phyloP scores from a whole-genome alignment of 352 stramenopile genomes.

The Phytophthora tubulina region DNA sequence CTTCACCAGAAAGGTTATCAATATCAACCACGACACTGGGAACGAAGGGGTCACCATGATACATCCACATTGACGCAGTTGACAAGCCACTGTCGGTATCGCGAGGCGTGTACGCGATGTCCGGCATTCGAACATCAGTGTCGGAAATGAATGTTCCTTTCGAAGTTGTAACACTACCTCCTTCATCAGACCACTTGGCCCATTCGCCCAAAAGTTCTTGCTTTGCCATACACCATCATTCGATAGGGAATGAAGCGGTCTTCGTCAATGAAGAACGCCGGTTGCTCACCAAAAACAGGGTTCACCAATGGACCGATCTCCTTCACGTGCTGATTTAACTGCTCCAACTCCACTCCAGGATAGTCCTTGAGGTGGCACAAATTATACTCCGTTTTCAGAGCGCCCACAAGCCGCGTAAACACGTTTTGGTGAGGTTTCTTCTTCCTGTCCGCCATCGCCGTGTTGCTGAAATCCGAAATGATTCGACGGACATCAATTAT shows the following conservation, averaged over 20 bases:
- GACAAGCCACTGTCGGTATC: slow-evolving; percentile 4
- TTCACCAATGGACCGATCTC: slow-evolving; percentile 26
- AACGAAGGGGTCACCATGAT: slow-evolving; percentile 30
- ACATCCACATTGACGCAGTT: slow-evolving; percentile 24
- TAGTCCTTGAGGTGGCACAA: slow-evolving; percentile 30
- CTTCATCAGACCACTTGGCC: slow-evolving; percentile 1
- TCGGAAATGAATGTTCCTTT: slow-evolving; percentile 16
- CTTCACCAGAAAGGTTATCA: slow-evolving; percentile 13
- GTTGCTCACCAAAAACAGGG: slow-evolving; percentile 34
- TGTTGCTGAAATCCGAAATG: too few species aligned
- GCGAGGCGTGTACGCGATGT: slow-evolving; percentile 9
- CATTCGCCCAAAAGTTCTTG: slow-evolving; percentile 6
- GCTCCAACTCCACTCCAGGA: slow-evolving; percentile 17
- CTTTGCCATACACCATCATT: slow-evolving; percentile 25
- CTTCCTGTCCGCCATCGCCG: slow-evolving; percentile 14
- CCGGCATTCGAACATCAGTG: slow-evolving; percentile 11
- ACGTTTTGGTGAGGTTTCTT: slow-evolving; percentile 20
- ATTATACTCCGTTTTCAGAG: slow-evolving; percentile 37
- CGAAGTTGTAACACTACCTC: slow-evolving; percentile 18
- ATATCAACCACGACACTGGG: slow-evolving; percentile 15
- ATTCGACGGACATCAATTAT: too few species aligned
- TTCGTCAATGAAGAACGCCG: slow-evolving; percentile 42
- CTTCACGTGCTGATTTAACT: slow-evolving; percentile 35
- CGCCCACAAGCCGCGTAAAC: slow-evolving; percentile 29
- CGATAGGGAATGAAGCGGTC: slow-evolving; percentile 23